Evolutionary conservation across 1,139 yeast species (phyloP).

Genomic region (Zhuliangozyma blackwelliae): DNA sequence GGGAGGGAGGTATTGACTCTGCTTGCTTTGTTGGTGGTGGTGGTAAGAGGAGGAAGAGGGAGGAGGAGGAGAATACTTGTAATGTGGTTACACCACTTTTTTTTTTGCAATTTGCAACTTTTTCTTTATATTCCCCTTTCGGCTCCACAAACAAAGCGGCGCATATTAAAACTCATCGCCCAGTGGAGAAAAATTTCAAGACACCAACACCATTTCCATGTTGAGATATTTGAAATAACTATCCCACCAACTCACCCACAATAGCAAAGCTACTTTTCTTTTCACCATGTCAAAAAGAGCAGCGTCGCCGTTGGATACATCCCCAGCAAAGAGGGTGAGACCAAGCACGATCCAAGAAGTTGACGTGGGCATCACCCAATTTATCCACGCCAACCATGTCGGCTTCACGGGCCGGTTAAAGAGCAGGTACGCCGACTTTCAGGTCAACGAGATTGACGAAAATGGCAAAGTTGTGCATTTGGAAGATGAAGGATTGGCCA

Average conservation of each 20-base stretch:
- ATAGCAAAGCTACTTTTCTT: too few species aligned
- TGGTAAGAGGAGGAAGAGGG: too few species aligned
- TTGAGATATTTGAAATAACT: background rate
- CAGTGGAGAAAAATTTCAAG: too few species aligned
- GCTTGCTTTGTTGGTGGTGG: too few species aligned
- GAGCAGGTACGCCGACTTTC: slow-evolving; percentile 89
- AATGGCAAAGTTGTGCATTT: slow-evolving; percentile 72
- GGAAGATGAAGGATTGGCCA: slow-evolving; percentile 64
- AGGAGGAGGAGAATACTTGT: too few species aligned
- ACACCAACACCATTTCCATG: background rate
- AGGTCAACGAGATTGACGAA: slow-evolving; percentile 79
- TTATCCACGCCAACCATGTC: slow-evolving; percentile 45
- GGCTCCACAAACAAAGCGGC: too few species aligned
- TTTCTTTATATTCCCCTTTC: too few species aligned
- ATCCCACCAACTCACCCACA: background rate
- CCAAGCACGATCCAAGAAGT: slow-evolving; percentile 36
- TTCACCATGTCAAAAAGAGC: slow-evolving; percentile 3
- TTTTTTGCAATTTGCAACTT: too few species aligned
- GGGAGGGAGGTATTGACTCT: too few species aligned
- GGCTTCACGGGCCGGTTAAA: slow-evolving; percentile 81
- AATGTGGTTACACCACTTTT: too few species aligned
- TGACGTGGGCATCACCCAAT: slow-evolving; percentile 76
- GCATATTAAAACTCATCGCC: too few species aligned
- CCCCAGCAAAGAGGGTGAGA: too few species aligned
- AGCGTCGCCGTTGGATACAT: slow-evolving; percentile 2